Evolutionary conservation across 1,139 yeast genomes (phyloP).

Genomic region (Meyerozyma carpophila): DNA sequence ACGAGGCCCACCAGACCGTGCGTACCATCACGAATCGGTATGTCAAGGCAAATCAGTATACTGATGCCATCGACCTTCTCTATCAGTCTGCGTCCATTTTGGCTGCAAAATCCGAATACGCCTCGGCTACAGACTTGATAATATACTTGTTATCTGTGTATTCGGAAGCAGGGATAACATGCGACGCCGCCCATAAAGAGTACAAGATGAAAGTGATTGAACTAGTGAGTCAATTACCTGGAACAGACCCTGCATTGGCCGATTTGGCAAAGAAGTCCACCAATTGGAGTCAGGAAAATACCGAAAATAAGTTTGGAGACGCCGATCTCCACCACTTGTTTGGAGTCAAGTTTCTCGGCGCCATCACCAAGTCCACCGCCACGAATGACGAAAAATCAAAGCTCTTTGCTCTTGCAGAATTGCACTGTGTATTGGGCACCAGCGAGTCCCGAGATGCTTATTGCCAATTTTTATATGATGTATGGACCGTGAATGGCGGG

Average conservation of each 20-base stretch:
- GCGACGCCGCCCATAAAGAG: conserved; percentile 27
- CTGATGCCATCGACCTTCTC: conserved; percentile 68
- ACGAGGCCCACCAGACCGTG: conserved; percentile 93
- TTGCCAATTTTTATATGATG: conserved; percentile 49
- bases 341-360: conserved; percentile 55
- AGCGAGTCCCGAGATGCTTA: conserved; percentile 51
- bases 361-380: conserved; percentile 16
- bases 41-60: conserved; percentile 60
- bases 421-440: conserved; percentile 66
- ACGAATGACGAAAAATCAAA: conserved; percentile 25
- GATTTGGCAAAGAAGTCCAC: conserved; percentile 61
- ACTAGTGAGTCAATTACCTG: conserved; percentile 46
- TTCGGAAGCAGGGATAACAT: conserved; percentile 39
- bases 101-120: conserved; percentile 64
- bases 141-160: conserved; percentile 67
- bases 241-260: conserved; percentile 61
- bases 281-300: conserved; percentile 55
- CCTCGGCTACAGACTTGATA: conserved; percentile 78
- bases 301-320: conserved; percentile 61
- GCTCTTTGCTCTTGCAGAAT: conserved; percentile 40
- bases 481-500: conserved; percentile 37
- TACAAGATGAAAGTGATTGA: conserved; percentile 36
- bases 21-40: conserved; percentile 85
- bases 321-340: conserved; percentile 68
- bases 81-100: conserved; percentile 67